These are phyloP conservation scores for Chamaecrista fasciculata DNA, from an alignment of 306 rosid genomes.

Conservation along the genomic window DNA sequence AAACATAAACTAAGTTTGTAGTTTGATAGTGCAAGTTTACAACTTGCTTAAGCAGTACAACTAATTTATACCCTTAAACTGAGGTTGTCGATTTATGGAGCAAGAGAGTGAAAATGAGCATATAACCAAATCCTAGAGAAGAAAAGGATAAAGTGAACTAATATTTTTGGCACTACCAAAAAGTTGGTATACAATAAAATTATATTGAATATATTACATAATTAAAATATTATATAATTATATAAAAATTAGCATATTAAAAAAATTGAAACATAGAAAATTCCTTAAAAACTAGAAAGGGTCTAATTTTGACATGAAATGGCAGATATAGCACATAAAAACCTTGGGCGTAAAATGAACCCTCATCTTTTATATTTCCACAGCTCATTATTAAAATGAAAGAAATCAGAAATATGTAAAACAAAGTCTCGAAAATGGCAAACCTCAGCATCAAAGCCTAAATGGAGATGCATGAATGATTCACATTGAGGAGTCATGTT, in stretches of 20 bases:
- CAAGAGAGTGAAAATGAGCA: neutral
- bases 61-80: neutral
- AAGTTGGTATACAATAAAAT: neutral
- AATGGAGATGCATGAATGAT: slow-evolving; percentile 98
- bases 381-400: slow-evolving; percentile 8
- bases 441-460: slow-evolving; percentile 86
- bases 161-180: neutral
- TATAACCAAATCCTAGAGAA: neutral
- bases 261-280: no score
- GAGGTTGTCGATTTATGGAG: no score
- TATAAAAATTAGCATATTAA: no score
- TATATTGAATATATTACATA: no score
- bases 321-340: neutral
- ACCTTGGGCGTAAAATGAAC: neutral
- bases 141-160: neutral
- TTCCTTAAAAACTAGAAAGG: no score
- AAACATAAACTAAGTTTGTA: neutral
- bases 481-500: slow-evolving; percentile 70
- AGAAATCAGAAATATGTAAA: slow-evolving; percentile 11
- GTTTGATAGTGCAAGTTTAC: neutral
- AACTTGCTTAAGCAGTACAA: neutral
- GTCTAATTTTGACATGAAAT: no score
- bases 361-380: slow-evolving; percentile 4
- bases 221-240: no score
- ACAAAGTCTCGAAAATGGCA: slow-evolving; percentile 27